Evolutionary conservation across 805 yeast genomes (phyloP).

Genomic region (Ogataea dorogensis): DNA sequence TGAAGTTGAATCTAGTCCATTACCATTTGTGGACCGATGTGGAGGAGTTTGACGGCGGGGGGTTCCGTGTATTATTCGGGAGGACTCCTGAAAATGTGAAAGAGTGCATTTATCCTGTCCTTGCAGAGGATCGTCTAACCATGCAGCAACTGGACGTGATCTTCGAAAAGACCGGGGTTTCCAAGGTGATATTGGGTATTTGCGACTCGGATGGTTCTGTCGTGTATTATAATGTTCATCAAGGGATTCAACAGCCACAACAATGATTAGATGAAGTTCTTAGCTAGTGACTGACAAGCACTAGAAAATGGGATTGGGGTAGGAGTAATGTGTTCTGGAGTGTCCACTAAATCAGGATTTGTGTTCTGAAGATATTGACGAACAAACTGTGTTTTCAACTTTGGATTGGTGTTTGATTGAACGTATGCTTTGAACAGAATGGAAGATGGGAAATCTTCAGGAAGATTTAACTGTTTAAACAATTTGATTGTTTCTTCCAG

Average conservation of each 20-base stretch:
- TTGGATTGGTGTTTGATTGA: slow-evolving; percentile 23
- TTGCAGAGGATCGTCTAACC: slow-evolving; percentile 32
- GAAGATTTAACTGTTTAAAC: slow-evolving; percentile 18
- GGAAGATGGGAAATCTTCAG: slow-evolving; percentile 29
- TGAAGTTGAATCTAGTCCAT: slow-evolving; percentile 42
- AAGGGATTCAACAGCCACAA: slow-evolving; percentile 64
- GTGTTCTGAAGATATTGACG: slow-evolving; percentile 33
- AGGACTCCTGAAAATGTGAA: slow-evolving; percentile 27
- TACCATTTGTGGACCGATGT: slow-evolving; percentile 46
- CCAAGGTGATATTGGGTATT: slow-evolving; percentile 51
- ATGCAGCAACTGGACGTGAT: slow-evolving; percentile 40
- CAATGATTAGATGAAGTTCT: slow-evolving; percentile 12
- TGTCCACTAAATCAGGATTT: slow-evolving; percentile 31
- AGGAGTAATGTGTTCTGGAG: slow-evolving; percentile 1
- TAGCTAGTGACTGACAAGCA: slow-evolving; percentile 1
- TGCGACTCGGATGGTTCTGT: slow-evolving; percentile 66
- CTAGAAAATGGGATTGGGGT: slow-evolving; percentile 1
- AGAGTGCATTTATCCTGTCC: slow-evolving; percentile 39
- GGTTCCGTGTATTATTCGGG: slow-evolving; percentile 30
- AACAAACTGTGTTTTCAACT: slow-evolving; percentile 44
- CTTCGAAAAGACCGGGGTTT: slow-evolving; percentile 40
- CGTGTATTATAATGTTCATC: slow-evolving; percentile 66
- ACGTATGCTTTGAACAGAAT: slow-evolving; percentile 42
- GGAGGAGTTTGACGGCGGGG: slow-evolving; percentile 15
- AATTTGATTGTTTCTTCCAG: slow-evolving; percentile 21